A percentile compares a stretch with the other conserved stretches of the same genome.
These are phyloP conservation scores for Aspergillus funiculosus DNA, from an alignment of 495 filamentous ascomycete species.

Conservation along the genomic window DNA sequence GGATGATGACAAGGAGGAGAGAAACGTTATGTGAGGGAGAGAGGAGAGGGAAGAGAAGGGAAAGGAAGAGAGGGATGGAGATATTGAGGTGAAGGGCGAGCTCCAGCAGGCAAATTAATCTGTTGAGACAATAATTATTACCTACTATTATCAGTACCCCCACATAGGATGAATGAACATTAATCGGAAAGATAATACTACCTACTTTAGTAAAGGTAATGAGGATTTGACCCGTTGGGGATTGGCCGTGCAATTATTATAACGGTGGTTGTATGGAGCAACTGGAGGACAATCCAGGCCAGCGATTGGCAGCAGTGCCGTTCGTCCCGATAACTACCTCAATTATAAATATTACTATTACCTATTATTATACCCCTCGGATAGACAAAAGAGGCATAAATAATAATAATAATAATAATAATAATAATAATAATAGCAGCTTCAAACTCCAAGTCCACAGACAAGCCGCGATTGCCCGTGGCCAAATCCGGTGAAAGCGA, in stretches of 20 bases:
- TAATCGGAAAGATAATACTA: background rate
- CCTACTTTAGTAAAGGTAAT: background rate
- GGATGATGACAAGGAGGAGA: conserved; percentile 9
- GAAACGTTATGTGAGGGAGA: conserved; percentile 7
- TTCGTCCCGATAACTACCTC: too few relatives aligned
- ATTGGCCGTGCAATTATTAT: background rate
- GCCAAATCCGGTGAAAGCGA: conserved; percentile 12
- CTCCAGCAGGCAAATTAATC: background rate
- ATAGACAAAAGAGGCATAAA: too few relatives aligned
- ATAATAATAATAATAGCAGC: too few relatives aligned
- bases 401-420: too few relatives aligned
- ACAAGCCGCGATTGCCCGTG: conserved; percentile 8
- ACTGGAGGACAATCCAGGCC: background rate
- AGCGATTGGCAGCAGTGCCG: background rate
- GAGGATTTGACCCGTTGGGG: background rate
- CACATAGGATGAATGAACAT: too few relatives aligned
- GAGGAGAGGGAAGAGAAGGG: conserved; percentile 5
- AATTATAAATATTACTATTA: too few relatives aligned
- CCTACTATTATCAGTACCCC: conserved; percentile 6
- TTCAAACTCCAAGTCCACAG: background rate
- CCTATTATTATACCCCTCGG: too few relatives aligned
- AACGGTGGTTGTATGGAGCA: background rate
- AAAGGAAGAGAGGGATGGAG: conserved; percentile 4
- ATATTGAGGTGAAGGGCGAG: conserved; percentile 4
- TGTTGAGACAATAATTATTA: conserved; percentile 6